Conservation (phyloP, 352 stramenopile species). For the Globisporangium nodosum region DNA sequence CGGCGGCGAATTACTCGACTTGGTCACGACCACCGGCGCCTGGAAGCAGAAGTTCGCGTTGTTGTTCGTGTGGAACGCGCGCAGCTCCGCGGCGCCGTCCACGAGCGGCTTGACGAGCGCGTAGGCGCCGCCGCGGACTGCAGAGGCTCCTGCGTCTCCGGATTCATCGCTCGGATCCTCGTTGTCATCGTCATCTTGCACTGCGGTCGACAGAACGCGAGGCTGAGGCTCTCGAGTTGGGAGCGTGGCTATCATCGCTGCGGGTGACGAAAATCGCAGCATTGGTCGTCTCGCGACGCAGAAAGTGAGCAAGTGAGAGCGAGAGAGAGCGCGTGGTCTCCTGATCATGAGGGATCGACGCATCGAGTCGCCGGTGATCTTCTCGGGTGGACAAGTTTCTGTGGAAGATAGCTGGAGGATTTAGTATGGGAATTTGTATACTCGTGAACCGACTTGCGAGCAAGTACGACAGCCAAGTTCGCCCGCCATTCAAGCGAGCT, state of each 20-base stretch:
- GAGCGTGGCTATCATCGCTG: neutral
- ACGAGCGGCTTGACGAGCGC: slow-evolving; percentile 1
- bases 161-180: neutral
- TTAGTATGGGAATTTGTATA: no score
- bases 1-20: neutral
- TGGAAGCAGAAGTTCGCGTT: slow-evolving; percentile 8
- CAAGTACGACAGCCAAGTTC: no score
- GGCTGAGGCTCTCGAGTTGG: neutral
- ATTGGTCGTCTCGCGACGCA: no score
- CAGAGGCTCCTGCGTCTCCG: neutral
- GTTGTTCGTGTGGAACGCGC: slow-evolving; percentile 1
- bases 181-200: neutral
- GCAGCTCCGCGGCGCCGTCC: slow-evolving; percentile 2
- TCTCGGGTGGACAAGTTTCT: no score
- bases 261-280: no score
- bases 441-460: no score
- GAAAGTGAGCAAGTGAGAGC: no score
- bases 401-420: no score
- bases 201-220: neutral
- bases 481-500: no score
- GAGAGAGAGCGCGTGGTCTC: no score
- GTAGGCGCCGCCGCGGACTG: neutral
- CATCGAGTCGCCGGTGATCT: no score
- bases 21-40: slow-evolving; percentile 2
- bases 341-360: no score